Evolutionary conservation across 768 basidiomycete species (phyloP).

Genomic region (Tephrocybe sp.): DNA sequence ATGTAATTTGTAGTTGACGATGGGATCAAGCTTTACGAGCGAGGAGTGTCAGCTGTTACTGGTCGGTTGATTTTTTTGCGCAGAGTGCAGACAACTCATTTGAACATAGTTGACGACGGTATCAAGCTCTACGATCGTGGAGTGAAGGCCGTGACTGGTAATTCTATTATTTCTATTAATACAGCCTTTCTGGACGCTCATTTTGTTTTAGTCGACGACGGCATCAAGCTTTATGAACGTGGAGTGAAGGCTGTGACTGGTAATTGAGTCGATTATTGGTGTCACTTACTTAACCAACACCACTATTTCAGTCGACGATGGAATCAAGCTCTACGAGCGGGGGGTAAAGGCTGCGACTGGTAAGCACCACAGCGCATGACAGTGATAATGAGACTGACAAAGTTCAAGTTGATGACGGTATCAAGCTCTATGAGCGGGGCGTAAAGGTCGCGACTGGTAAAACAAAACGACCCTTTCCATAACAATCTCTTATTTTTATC

Average conservation of each 20-base stretch:
- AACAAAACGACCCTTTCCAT: no score
- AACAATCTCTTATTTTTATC: no score
- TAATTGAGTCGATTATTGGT: not conserved
- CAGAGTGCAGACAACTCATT: no score
- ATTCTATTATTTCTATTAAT: no score
- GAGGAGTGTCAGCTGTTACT: not conserved
- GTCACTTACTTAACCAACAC: not conserved
- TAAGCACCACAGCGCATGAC: no score
- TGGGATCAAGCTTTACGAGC: not conserved
- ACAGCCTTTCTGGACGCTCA: no score
- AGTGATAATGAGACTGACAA: no score
- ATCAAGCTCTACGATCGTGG: slow-evolving; percentile 4
- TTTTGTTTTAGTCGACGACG: not conserved
- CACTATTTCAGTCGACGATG: slow-evolving; percentile 2
- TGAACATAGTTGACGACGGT: slow-evolving; percentile 3
- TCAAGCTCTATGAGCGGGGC: not conserved
- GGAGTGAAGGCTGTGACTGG: not conserved
- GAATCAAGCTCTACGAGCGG: slow-evolving; percentile 6
- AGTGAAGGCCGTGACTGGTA: not conserved
- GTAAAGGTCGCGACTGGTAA: not conserved
- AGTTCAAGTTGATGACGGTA: slow-evolving; percentile 1
- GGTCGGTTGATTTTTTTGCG: not conserved
- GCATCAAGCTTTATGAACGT: not conserved
- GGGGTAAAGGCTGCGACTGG: no score
- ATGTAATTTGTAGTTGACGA: no score